A percentile compares a stretch with the other conserved stretches of the same genome.
phyloP scores from a whole-genome alignment of 116 monocot species.

The Cymodocea nodosa region DNA sequence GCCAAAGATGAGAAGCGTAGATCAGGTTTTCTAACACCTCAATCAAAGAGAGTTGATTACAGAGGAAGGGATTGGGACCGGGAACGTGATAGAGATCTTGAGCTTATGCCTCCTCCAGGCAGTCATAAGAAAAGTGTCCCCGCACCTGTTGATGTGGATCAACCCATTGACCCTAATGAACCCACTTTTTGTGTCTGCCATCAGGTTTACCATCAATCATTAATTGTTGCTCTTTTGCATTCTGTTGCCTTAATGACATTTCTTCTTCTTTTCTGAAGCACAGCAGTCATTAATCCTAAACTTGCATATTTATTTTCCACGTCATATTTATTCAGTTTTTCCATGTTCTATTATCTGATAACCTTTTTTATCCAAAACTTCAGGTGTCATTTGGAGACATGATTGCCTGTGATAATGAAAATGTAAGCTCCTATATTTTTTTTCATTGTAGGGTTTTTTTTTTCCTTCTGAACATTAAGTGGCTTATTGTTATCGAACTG shows the following conservation, averaged over 20 bases:
- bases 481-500: too few species aligned
- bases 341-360: background rate
- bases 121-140: slow-evolving; percentile 63
- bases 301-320: background rate
- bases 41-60: slow-evolving; percentile 41
- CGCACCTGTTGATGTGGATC: slow-evolving; percentile 60
- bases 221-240: background rate
- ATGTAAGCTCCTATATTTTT: slow-evolving; percentile 39
- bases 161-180: slow-evolving; percentile 95
- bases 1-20: slow-evolving; percentile 69
- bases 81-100: slow-evolving; percentile 76
- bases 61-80: slow-evolving; percentile 86
- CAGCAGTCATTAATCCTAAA: background rate
- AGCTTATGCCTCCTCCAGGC: slow-evolving; percentile 93
- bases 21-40: slow-evolving; percentile 60
- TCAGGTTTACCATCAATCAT: slow-evolving; percentile 45
- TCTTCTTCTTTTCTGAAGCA: background rate
- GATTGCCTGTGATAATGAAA: slow-evolving; percentile 99
- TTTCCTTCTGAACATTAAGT: background rate
- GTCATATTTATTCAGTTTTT: background rate
- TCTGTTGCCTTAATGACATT: background rate
- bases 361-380: background rate
- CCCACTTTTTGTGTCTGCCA: slow-evolving; percentile 95
- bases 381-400: slow-evolving; percentile 99
- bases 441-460: background rate